Percentiles rank a stretch among this genome's conserved stretches.
Evolutionary conservation across 2,329 filamentous ascomycete species (phyloP).

Genomic region (Fusarium kyushuense): DNA sequence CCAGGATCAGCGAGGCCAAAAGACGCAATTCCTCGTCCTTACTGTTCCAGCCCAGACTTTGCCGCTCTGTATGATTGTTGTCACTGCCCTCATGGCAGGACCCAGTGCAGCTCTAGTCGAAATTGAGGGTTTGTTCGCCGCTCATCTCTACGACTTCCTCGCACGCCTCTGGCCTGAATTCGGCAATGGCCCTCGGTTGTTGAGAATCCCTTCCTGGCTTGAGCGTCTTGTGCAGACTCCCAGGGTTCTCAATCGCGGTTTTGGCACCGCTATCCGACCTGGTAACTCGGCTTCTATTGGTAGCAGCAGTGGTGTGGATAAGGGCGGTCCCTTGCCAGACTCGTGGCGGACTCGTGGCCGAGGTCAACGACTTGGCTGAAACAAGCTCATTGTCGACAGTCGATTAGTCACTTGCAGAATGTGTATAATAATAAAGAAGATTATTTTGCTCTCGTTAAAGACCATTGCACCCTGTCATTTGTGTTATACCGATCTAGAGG

Average conservation of each 20-base stretch:
- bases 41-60: conserved; percentile 85
- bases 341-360: conserved; percentile 73
- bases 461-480: neutral
- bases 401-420: neutral
- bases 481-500: neutral
- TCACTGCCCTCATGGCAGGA: conserved; percentile 75
- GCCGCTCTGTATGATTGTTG: conserved; percentile 81
- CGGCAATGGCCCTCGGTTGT: conserved; percentile 81
- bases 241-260: conserved; percentile 32
- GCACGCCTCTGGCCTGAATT: conserved; percentile 89
- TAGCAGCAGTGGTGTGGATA: conserved; percentile 56
- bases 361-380: conserved; percentile 71
- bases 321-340: conserved; percentile 66
- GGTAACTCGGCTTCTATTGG: conserved; percentile 51
- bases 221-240: conserved; percentile 71
- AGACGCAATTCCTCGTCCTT: conserved; percentile 83
- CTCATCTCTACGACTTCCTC: conserved; percentile 91
- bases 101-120: conserved; percentile 71
- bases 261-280: conserved; percentile 69
- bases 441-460: no score
- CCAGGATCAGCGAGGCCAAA: conserved; percentile 84
- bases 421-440: no score
- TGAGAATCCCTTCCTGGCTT: conserved; percentile 80
- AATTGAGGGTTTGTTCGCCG: conserved; percentile 83
- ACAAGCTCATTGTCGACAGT: fast-evolving